phyloP scores from a whole-genome alignment of 139 green algal genomes.

The Volvox africanus region DNA sequence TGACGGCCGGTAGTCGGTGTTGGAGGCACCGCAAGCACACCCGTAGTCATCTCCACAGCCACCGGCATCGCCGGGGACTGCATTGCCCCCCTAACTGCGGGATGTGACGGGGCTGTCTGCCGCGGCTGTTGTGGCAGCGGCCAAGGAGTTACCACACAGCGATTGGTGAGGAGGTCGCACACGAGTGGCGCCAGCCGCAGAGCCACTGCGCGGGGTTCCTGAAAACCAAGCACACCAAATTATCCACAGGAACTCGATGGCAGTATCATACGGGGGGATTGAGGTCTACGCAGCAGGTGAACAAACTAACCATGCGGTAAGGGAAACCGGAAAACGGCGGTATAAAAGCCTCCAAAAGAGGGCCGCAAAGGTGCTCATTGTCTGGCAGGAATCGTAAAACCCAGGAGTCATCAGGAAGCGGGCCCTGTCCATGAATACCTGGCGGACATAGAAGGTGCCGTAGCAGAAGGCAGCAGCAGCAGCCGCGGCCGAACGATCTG shows the following conservation, averaged over 20 bases:
- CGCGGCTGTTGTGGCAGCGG: neutral
- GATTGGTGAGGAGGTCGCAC: constrained; percentile 5
- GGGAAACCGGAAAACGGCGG: too few relatives aligned
- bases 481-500: neutral
- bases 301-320: too few relatives aligned
- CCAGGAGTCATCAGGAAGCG: too few relatives aligned
- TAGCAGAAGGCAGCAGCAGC: constrained; percentile 7
- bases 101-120: neutral
- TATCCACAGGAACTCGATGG: too few relatives aligned
- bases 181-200: neutral
- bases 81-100: neutral
- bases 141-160: neutral
- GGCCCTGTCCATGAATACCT: neutral
- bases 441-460: constrained; percentile 38
- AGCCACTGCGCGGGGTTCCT: too few relatives aligned
- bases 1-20: neutral
- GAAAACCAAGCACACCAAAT: too few relatives aligned
- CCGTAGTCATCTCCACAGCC: neutral
- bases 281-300: too few relatives aligned
- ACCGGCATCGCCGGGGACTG: neutral
- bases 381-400: too few relatives aligned
- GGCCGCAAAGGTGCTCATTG: too few relatives aligned
- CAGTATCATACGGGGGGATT: too few relatives aligned
- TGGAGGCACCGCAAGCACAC: neutral
- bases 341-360: neutral